Evolutionary conservation across 331 rosid species (phyloP).

Genomic region (Quercus lobata): DNA sequence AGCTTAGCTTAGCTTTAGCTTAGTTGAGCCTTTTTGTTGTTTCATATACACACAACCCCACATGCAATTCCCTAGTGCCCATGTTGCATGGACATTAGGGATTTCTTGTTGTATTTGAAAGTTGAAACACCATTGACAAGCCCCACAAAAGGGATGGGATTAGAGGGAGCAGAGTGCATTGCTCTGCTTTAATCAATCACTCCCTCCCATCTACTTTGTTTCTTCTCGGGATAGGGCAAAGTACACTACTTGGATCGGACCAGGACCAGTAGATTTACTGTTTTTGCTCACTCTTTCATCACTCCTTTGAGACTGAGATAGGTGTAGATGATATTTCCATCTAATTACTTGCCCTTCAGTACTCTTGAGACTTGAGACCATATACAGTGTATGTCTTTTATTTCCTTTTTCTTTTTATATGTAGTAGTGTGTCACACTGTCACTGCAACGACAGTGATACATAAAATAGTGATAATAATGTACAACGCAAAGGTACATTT

Average conservation of each 20-base stretch:
- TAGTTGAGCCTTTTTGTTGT: too few species aligned
- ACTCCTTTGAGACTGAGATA: background rate
- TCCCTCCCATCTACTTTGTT: background rate
- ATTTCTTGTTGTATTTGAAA: conserved; percentile 17
- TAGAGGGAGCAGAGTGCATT: background rate
- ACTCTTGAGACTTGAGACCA: background rate
- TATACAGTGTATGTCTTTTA: background rate
- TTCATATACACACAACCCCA: background rate
- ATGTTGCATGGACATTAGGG: conserved; percentile 15
- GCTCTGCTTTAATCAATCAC: background rate
- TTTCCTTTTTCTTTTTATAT: background rate
- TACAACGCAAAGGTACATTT: too few species aligned
- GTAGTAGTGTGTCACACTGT: background rate
- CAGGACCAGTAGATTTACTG: background rate
- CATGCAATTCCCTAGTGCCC: background rate
- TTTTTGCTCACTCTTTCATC: background rate
- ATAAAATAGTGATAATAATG: too few species aligned
- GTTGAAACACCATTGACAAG: background rate
- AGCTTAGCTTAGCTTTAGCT: background rate
- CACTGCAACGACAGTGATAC: too few species aligned
- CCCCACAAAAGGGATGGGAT: conserved; percentile 8
- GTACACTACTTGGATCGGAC: background rate
- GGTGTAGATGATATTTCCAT: background rate
- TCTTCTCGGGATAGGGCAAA: background rate
- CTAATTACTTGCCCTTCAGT: too few species aligned